phyloP scores from a whole-genome alignment of 371 early-diverging fungal genomes.

The Encephalitozoon hellem region DNA sequence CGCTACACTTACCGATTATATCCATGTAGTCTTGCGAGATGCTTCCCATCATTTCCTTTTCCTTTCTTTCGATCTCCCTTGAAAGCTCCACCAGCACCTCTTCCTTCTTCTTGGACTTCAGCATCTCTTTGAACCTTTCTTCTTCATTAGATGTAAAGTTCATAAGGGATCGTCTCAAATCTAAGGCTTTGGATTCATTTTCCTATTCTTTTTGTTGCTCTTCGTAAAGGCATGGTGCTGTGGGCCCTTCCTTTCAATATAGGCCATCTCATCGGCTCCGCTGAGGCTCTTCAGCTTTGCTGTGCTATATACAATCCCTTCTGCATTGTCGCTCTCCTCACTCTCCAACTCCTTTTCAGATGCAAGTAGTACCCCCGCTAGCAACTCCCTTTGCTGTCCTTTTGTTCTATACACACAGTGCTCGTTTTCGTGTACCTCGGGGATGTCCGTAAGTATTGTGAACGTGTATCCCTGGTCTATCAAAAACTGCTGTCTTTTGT shows the following conservation, averaged over 20 bases:
- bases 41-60: constrained; percentile 17
- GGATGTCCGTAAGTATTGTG: constrained; percentile 74
- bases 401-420: constrained; percentile 68
- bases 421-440: constrained; percentile 68
- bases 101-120: constrained; percentile 5
- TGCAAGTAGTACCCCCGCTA: constrained; percentile 73
- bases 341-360: constrained; percentile 64
- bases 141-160: constrained; percentile 6
- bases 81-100: background rate
- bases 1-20: constrained; percentile 39
- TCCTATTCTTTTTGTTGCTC: background rate
- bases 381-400: constrained; percentile 72
- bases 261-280: constrained; percentile 85
- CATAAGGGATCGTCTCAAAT: constrained; percentile 1
- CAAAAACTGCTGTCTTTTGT: constrained; percentile 91
- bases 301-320: constrained; percentile 46
- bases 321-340: constrained; percentile 60
- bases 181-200: background rate
- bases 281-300: constrained; percentile 71
- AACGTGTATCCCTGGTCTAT: constrained; percentile 99
- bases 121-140: constrained; percentile 1
- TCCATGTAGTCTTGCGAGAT: constrained; percentile 35
- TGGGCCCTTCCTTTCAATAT: constrained; percentile 64
- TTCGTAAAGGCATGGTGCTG: background rate
- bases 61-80: constrained; percentile 30